These are phyloP conservation scores for Geotrichum carabidarum DNA, from an alignment of 1,139 yeast species.

Conservation along the genomic window DNA sequence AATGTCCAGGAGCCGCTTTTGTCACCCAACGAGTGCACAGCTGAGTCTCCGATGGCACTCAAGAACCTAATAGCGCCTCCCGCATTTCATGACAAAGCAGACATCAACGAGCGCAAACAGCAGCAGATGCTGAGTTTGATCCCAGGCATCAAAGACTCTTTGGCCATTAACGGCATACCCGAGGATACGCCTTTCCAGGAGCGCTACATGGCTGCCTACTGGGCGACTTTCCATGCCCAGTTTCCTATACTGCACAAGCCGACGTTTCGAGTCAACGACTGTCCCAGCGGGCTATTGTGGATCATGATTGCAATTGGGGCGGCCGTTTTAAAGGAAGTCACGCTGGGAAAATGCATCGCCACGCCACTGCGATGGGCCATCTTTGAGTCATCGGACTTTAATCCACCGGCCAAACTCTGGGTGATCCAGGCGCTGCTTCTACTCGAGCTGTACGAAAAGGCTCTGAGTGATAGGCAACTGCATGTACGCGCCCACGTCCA, in stretches of 20 bases:
- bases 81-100: slow-evolving; percentile 21
- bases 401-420: slow-evolving; percentile 55
- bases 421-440: slow-evolving; percentile 59
- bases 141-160: slow-evolving; percentile 6
- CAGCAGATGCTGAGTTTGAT: slow-evolving; percentile 18
- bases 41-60: slow-evolving; percentile 38
- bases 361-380: slow-evolving; percentile 59
- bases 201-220: slow-evolving; percentile 38
- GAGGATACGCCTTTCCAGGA: slow-evolving; percentile 20
- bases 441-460: slow-evolving; percentile 63
- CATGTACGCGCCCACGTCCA: slow-evolving; percentile 76
- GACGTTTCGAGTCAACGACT: slow-evolving; percentile 51
- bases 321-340: slow-evolving; percentile 37
- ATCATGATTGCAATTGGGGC: slow-evolving; percentile 57
- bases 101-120: slow-evolving; percentile 20
- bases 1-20: slow-evolving; percentile 30
- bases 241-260: slow-evolving; percentile 59
- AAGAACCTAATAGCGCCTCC: slow-evolving; percentile 38
- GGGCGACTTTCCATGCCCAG: slow-evolving; percentile 59
- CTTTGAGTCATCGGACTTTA: slow-evolving; percentile 54
- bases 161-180: background rate
- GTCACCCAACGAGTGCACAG: slow-evolving; percentile 28
- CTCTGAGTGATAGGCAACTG: slow-evolving; percentile 46
- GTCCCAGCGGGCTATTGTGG: slow-evolving; percentile 52
- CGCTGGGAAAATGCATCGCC: slow-evolving; percentile 48